Evolutionary conservation across 1,139 yeast genomes (phyloP).

Genomic region (Diutina pseudorugosa): DNA sequence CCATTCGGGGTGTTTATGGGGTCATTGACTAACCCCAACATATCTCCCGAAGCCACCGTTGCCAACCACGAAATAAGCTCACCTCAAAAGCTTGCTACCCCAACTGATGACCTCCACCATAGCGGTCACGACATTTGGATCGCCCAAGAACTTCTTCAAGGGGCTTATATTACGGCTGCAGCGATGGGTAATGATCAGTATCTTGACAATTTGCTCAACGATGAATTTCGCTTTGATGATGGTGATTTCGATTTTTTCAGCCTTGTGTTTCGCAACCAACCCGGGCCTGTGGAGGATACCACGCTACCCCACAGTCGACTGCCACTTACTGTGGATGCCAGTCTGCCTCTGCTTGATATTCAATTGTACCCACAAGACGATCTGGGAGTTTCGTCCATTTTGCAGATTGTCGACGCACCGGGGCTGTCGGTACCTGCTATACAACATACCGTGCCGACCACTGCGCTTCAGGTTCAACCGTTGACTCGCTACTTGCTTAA

Average conservation of each 20-base stretch:
- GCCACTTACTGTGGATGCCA: not conserved
- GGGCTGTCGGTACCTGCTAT: constrained; percentile 18
- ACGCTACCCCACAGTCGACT: not conserved
- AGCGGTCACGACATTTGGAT: not conserved
- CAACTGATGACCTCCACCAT: not conserved
- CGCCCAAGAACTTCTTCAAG: constrained; percentile 1
- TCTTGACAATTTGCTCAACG: not conserved
- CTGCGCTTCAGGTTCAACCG: constrained; percentile 54
- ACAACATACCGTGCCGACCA: constrained; percentile 34
- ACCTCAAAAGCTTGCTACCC: not conserved
- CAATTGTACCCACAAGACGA: constrained; percentile 11
- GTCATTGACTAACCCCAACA: not conserved
- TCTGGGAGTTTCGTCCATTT: constrained; percentile 32
- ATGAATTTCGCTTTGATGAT: not conserved
- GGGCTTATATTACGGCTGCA: constrained; percentile 1
- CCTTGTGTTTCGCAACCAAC: constrained; percentile 28
- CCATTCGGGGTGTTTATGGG: constrained; percentile 69
- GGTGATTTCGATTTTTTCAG: constrained; percentile 16
- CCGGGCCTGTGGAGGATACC: not conserved
- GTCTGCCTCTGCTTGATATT: constrained; percentile 6
- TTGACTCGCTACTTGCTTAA: constrained; percentile 57
- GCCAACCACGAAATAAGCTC: not conserved
- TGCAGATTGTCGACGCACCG: constrained; percentile 32
- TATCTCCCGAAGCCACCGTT: not conserved
- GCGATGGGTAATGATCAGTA: constrained; percentile 3